phyloP scores from a whole-genome alignment of 208 protist genomes.

The Wallacemonas sp. region DNA sequence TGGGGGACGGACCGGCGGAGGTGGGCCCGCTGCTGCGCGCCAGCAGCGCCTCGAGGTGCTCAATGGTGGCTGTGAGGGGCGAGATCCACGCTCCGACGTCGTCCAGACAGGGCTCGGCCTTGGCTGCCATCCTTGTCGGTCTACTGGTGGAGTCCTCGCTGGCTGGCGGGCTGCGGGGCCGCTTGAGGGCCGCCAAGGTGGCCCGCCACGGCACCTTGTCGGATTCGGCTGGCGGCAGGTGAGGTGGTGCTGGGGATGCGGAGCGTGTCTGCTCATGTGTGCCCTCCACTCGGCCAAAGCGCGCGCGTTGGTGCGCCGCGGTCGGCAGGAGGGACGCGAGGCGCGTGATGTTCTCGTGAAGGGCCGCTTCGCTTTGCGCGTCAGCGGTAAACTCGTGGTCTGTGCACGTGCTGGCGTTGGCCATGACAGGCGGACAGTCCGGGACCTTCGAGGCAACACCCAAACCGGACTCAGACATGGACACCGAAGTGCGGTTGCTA shows the following conservation, averaged over 20 bases:
- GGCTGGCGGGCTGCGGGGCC: neutral
- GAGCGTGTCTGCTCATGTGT: too few species aligned
- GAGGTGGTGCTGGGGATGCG: too few species aligned
- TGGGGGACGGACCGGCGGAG: neutral
- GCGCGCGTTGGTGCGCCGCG: too few species aligned
- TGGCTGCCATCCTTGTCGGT: neutral
- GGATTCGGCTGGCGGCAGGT: too few species aligned
- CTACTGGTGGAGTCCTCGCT: neutral
- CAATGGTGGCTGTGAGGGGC: neutral
- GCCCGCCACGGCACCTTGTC: too few species aligned
- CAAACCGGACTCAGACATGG: too few species aligned
- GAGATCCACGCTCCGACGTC: neutral
- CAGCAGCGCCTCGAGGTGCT: too few species aligned
- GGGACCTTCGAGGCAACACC: neutral
- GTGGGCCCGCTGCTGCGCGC: too few species aligned
- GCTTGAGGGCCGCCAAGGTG: neutral
- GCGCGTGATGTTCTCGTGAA: neutral
- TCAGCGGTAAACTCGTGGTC: neutral
- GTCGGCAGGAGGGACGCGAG: constrained; percentile 2
- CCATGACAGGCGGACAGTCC: neutral
- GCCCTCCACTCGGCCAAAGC: too few species aligned
- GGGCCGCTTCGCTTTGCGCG: neutral
- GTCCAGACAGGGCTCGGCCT: neutral
- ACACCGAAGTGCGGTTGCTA: too few species aligned
- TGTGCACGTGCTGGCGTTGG: neutral